Conservation (phyloP, 768 basidiomycete species). For the Pleurotus sapidus region DNA sequence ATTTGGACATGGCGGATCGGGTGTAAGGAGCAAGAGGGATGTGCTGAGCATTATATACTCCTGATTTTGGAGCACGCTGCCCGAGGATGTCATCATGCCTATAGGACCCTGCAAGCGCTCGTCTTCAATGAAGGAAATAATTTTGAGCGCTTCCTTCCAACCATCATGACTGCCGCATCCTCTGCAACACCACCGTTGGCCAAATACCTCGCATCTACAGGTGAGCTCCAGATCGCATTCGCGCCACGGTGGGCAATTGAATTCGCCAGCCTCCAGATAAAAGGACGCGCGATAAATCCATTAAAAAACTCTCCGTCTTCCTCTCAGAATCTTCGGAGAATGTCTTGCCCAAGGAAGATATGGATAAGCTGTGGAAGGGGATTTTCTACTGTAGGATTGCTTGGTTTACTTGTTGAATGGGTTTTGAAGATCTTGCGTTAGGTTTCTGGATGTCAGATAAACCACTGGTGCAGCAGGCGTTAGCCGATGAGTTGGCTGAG, state of each 20-base stretch:
- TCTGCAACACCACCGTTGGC: slow-evolving; percentile 63
- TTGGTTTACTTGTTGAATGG: slow-evolving; percentile 3
- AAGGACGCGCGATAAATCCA: slow-evolving; percentile 87
- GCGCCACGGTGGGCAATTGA: neutral
- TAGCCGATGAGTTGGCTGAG: slow-evolving; percentile 84
- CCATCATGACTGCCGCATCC: slow-evolving; percentile 33
- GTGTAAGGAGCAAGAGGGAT: neutral
- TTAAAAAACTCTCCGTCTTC: slow-evolving; percentile 75
- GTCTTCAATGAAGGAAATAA: neutral
- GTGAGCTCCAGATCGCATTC: slow-evolving; percentile 34
- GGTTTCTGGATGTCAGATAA: slow-evolving; percentile 99
- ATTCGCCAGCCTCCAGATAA: slow-evolving; percentile 56
- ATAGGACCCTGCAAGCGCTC: neutral
- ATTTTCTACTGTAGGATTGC: slow-evolving; percentile 86
- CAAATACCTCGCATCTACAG: slow-evolving; percentile 91
- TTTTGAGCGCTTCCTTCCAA: neutral
- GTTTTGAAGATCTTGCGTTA: slow-evolving; percentile 24
- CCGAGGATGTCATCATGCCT: neutral
- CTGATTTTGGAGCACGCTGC: neutral
- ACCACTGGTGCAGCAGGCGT: slow-evolving; percentile 89
- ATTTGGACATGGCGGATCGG: slow-evolving; percentile 42
- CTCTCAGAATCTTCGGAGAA: slow-evolving; percentile 66
- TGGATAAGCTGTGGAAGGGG: slow-evolving; percentile 96
- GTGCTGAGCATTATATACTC: neutral
- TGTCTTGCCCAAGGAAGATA: slow-evolving; percentile 66